phyloP scores from a whole-genome alignment of 345 rosid genomes.

The Dipteronia sinensis region DNA sequence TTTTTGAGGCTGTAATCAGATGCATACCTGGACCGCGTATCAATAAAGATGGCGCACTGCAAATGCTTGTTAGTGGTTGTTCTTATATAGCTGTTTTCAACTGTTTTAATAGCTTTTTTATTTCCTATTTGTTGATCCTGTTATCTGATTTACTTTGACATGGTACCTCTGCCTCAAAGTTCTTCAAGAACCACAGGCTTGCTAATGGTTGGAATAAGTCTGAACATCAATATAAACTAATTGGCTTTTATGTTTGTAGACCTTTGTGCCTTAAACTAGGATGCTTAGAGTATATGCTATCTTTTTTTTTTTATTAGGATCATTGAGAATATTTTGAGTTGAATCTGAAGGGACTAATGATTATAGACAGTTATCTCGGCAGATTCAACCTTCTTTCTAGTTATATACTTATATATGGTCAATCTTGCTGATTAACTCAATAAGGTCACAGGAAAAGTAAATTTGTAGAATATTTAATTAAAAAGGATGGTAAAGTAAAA shows the following conservation, averaged over 20 bases:
- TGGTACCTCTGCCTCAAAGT: not conserved
- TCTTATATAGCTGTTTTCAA: constrained; percentile 27
- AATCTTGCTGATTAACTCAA: not conserved
- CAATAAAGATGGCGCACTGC: constrained; percentile 90
- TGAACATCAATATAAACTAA: not conserved
- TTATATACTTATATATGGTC: not conserved
- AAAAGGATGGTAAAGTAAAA: not conserved
- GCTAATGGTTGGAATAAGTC: not conserved
- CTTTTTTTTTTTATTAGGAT: not conserved
- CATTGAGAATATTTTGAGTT: not conserved
- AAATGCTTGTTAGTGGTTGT: constrained; percentile 92
- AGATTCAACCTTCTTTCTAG: not conserved
- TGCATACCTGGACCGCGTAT: constrained; percentile 96
- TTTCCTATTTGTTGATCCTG: constrained; percentile 15
- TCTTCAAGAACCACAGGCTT: not conserved
- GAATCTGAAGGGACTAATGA: not conserved
- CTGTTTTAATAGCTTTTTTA: not conserved
- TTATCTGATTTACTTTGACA: not conserved
- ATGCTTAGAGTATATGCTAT: not conserved
- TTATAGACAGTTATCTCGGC: not conserved
- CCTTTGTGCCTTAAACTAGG: not conserved
- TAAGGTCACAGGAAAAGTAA: not conserved
- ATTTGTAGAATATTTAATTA: not conserved
- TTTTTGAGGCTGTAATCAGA: constrained; percentile 85
- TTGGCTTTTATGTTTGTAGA: not conserved